Conservation (phyloP, 2,329 filamentous ascomycete species). For the Kalaharituber pfeilii region DNA sequence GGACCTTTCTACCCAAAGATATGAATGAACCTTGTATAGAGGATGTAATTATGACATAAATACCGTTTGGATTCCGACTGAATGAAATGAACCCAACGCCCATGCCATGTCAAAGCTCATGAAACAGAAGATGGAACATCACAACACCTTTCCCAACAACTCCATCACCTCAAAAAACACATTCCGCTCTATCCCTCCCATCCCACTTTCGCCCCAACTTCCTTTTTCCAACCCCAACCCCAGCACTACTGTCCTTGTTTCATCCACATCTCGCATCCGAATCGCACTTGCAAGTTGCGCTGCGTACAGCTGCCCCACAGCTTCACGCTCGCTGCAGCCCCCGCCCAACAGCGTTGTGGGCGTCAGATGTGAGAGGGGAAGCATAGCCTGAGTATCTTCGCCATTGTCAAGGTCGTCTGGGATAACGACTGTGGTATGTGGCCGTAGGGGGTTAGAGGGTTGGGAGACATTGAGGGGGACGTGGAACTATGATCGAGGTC, state of each 20-base stretch:
- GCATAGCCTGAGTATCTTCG: constrained; percentile 35
- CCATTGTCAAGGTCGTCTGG: constrained; percentile 24
- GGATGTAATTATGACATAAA: not conserved
- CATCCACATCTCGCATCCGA: constrained; percentile 49
- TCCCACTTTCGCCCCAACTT: constrained; percentile 21
- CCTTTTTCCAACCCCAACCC: constrained; percentile 43
- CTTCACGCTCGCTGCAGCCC: constrained; percentile 61
- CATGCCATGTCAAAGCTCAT: too few species aligned
- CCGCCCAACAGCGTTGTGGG: constrained; percentile 76
- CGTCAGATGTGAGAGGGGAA: constrained; percentile 68
- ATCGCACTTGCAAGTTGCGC: constrained; percentile 76
- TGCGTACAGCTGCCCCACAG: constrained; percentile 71
- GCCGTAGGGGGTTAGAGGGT: constrained; percentile 36
- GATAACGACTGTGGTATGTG: constrained; percentile 27
- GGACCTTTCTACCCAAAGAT: too few species aligned
- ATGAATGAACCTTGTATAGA: too few species aligned
- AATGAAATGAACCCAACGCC: too few species aligned
- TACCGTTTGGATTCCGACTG: not conserved
- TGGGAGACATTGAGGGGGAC: constrained; percentile 56
- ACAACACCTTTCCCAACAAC: constrained; percentile 42
- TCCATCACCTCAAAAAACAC: constrained; percentile 49
- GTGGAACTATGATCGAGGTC: constrained; percentile 41
- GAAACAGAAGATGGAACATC: not conserved
- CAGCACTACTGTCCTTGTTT: constrained; percentile 43
- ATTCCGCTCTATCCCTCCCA: constrained; percentile 35